Conservation (phyloP, 805 yeast genomes). For the Ogataea naganishii region DNA sequence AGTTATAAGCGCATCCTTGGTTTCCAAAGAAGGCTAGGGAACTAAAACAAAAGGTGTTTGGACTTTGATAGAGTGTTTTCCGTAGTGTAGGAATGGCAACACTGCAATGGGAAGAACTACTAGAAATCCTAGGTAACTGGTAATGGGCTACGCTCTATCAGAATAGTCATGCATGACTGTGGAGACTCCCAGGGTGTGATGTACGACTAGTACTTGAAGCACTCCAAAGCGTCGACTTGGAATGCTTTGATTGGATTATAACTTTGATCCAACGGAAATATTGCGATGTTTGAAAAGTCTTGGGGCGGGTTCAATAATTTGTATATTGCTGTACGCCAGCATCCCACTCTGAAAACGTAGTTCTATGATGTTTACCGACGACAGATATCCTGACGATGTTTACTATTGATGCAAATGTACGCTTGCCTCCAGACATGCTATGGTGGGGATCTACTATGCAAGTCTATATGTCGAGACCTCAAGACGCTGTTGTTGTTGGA, state of each 20-base stretch:
- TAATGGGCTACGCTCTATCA: slow-evolving; percentile 33
- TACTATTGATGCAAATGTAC: slow-evolving; percentile 39
- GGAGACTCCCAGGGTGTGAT: slow-evolving; percentile 34
- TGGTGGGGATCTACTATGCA: slow-evolving; percentile 45
- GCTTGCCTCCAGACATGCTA: slow-evolving; percentile 34
- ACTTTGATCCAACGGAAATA: slow-evolving; percentile 35
- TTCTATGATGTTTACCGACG: slow-evolving; percentile 38
- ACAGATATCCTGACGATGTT: slow-evolving; percentile 39
- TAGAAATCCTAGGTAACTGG: slow-evolving; percentile 40
- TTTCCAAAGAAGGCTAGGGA: slow-evolving; percentile 28
- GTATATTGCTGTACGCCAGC: slow-evolving; percentile 37
- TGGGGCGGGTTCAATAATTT: slow-evolving; percentile 42
- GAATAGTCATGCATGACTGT: slow-evolving; percentile 39
- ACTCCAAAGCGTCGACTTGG: slow-evolving; percentile 35
- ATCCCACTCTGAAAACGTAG: slow-evolving; percentile 35
- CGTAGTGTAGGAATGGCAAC: slow-evolving; percentile 35
- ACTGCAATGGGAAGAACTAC: slow-evolving; percentile 36
- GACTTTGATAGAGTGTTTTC: slow-evolving; percentile 34
- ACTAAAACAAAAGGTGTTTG: slow-evolving; percentile 24
- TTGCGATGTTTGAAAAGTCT: slow-evolving; percentile 40
- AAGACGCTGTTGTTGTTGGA: slow-evolving; percentile 33
- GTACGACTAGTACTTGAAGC: slow-evolving; percentile 31
- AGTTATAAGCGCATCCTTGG: slow-evolving; percentile 35
- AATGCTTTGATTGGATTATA: slow-evolving; percentile 35
- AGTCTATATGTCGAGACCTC: slow-evolving; percentile 35